These are phyloP conservation scores for Plasmodium sp. DNA, from an alignment of 169 alveolate genomes.

Conservation along the genomic window DNA sequence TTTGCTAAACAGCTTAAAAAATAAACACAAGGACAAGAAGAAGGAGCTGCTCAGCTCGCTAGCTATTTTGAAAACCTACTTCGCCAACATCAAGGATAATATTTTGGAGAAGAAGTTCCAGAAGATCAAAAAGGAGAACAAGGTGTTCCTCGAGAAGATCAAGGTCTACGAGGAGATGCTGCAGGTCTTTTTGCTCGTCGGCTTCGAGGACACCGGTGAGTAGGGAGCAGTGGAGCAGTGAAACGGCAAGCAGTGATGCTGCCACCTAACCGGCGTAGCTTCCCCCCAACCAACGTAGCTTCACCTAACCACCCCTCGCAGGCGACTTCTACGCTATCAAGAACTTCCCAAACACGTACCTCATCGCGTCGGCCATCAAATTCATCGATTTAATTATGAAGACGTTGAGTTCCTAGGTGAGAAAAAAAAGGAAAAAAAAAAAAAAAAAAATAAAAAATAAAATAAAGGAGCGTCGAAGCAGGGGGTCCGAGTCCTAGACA, in stretches of 20 bases:
- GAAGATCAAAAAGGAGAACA: conserved; percentile 66
- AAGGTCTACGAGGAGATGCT: conserved; percentile 61
- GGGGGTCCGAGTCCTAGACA: not conserved
- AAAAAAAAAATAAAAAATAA: not conserved
- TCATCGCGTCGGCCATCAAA: conserved; percentile 55
- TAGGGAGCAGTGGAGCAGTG: not conserved
- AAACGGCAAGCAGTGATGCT: not conserved
- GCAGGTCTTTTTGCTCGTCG: conserved; percentile 53
- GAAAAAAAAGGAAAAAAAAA: not conserved
- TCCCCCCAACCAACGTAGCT: not conserved
- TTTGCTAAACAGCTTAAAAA: conserved; percentile 61
- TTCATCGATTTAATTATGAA: conserved; percentile 58
- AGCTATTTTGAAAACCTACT: conserved; percentile 44
- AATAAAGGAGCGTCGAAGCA: not conserved
- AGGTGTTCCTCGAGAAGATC: conserved; percentile 61
- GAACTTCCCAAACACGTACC: conserved; percentile 60
- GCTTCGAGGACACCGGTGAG: conserved; percentile 70
- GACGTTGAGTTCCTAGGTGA: conserved; percentile 10
- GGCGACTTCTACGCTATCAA: conserved; percentile 69
- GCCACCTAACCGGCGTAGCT: not conserved
- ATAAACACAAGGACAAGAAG: conserved; percentile 54
- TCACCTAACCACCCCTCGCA: not conserved
- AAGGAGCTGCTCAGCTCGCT: conserved; percentile 40
- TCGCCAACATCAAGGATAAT: conserved; percentile 37
- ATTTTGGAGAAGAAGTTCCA: conserved; percentile 67